These are phyloP conservation scores for Aspergillus proliferans DNA, from an alignment of 2,329 filamentous ascomycete genomes.

Conservation along the genomic window DNA sequence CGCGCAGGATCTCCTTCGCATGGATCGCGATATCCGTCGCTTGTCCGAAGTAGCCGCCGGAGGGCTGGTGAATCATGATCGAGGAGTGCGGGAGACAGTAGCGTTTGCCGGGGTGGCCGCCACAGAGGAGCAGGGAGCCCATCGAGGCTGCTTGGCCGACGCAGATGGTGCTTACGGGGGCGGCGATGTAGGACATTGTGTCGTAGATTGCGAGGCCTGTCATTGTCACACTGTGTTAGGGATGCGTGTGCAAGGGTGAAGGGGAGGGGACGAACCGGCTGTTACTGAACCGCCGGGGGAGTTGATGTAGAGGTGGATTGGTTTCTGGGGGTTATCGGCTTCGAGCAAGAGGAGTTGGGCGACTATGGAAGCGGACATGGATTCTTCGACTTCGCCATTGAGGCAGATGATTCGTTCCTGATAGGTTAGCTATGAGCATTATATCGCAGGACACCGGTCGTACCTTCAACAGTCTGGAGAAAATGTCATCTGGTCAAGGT, in stretches of 20 bases:
- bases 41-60: slow-evolving; percentile 64
- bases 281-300: slow-evolving; percentile 89
- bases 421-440: background rate
- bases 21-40: slow-evolving; percentile 88
- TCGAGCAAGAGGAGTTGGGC: slow-evolving; percentile 97
- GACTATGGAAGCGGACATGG: slow-evolving; percentile 85
- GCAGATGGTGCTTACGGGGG: slow-evolving; percentile 89
- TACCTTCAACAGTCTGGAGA: slow-evolving; percentile 72
- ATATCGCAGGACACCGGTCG: slow-evolving; percentile 26
- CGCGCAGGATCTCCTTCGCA: slow-evolving; percentile 88
- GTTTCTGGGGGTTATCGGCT: slow-evolving; percentile 88
- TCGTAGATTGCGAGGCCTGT: slow-evolving; percentile 78
- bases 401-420: slow-evolving; percentile 90
- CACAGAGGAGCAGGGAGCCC: slow-evolving; percentile 82
- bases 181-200: slow-evolving; percentile 95
- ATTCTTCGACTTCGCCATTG: slow-evolving; percentile 86
- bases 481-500: slow-evolving; percentile 62
- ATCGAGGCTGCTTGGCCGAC: slow-evolving; percentile 92
- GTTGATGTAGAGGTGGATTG: slow-evolving; percentile 97
- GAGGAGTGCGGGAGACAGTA: slow-evolving; percentile 88
- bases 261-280: slow-evolving; percentile 50
- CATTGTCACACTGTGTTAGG: background rate
- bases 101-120: slow-evolving; percentile 75
- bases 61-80: slow-evolving; percentile 96
- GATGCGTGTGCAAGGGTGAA: background rate